A percentile compares a stretch with the other conserved stretches of the same genome.
Evolutionary conservation across 805 yeast genomes (phyloP).

Genomic region (Clavispora phyllophila): DNA sequence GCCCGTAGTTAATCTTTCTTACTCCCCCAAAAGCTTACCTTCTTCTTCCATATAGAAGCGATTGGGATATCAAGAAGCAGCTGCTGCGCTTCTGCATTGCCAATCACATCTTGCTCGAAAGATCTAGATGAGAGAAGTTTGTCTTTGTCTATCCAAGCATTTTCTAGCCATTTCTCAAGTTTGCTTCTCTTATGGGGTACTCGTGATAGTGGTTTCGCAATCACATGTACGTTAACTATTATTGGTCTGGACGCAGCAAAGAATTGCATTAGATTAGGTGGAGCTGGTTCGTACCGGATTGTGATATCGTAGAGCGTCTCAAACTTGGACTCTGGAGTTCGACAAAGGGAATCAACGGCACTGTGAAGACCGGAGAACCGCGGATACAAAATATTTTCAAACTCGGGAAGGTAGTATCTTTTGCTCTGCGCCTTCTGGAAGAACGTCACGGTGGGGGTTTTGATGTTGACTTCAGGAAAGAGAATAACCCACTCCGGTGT

Average conservation of each 20-base stretch:
- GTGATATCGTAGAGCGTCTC: constrained; percentile 54
- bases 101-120: not conserved
- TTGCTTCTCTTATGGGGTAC: constrained; percentile 50
- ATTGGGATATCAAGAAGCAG: constrained; percentile 4
- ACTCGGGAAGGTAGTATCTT: constrained; percentile 54
- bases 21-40: not conserved
- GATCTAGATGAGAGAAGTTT: constrained; percentile 6
- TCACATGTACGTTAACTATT: constrained; percentile 43
- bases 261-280: constrained; percentile 29
- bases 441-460: constrained; percentile 43
- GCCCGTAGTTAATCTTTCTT: not conserved
- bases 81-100: not conserved
- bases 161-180: constrained; percentile 73
- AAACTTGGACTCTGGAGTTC: constrained; percentile 29
- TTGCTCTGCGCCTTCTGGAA: constrained; percentile 53
- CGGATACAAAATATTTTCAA: constrained; percentile 68
- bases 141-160: constrained; percentile 70
- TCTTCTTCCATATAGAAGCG: not conserved
- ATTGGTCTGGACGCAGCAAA: constrained; percentile 27
- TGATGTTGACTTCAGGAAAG: constrained; percentile 83
- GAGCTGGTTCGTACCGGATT: constrained; percentile 32
- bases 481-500: constrained; percentile 59
- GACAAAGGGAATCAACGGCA: constrained; percentile 38
- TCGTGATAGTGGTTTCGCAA: constrained; percentile 40
- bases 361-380: constrained; percentile 58